phyloP scores from a whole-genome alignment of 768 basidiomycete species.

The Termitomyces sp. region DNA sequence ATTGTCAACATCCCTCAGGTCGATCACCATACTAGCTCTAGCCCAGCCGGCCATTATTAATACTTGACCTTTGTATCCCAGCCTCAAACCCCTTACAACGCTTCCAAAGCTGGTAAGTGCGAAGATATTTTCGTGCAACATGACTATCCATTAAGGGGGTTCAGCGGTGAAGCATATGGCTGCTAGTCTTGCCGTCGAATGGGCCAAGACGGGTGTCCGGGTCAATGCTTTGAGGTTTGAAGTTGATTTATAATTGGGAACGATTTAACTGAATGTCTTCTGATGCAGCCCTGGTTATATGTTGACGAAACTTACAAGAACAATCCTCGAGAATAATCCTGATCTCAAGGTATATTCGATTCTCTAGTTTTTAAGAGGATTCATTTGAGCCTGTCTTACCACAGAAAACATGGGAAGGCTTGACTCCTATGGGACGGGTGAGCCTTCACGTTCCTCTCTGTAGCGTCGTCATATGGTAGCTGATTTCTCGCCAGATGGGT shows the following conservation, averaged over 20 bases:
- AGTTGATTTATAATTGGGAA: neutral
- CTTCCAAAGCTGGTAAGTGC: constrained; percentile 78
- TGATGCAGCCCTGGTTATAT: constrained; percentile 82
- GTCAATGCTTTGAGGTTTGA: constrained; percentile 75
- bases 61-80: constrained; percentile 21
- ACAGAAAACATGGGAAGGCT: constrained; percentile 76
- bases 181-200: constrained; percentile 87
- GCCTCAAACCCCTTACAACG: constrained; percentile 94
- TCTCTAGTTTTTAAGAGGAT: neutral
- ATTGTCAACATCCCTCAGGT: constrained; percentile 87
- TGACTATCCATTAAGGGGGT: neutral
- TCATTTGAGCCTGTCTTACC: constrained; percentile 3
- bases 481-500: constrained; percentile 54
- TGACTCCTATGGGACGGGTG: constrained; percentile 86
- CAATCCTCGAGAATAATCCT: constrained; percentile 68
- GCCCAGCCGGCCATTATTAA: neutral
- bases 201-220: constrained; percentile 85
- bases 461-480: constrained; percentile 2
- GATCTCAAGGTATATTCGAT: constrained; percentile 62
- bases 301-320: constrained; percentile 83
- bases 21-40: constrained; percentile 18
- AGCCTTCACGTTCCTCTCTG: constrained; percentile 18
- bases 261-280: neutral
- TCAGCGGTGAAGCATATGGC: constrained; percentile 93
- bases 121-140: neutral